Percentiles rank a stretch among this genome's conserved stretches.
Conservation (phyloP, 2,329 filamentous ascomycete genomes). For the Pezicula radicicola region DNA sequence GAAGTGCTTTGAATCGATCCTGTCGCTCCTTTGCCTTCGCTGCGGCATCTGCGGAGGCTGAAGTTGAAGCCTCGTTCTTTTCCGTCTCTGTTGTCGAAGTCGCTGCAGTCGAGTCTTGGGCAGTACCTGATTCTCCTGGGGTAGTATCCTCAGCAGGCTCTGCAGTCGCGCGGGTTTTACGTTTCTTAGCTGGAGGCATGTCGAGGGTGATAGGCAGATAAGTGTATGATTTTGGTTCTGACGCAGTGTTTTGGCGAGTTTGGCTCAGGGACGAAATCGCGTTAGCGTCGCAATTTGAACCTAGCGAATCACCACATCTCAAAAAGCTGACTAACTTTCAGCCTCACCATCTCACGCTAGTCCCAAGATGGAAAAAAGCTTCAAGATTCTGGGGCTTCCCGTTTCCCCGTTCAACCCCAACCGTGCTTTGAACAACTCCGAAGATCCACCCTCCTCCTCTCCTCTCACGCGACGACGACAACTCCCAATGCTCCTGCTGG, state of each 20-base stretch:
- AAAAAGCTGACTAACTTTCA: too few relatives aligned
- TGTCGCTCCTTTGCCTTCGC: conserved; percentile 61
- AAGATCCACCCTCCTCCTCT: neutral
- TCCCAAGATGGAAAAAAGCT: neutral
- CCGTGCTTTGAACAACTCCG: neutral
- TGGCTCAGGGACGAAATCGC: too few relatives aligned
- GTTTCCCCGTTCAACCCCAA: neutral
- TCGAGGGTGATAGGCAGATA: neutral
- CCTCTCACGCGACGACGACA: too few relatives aligned
- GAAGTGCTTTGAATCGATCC: conserved; percentile 83
- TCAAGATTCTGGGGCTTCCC: neutral
- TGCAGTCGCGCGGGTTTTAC: conserved; percentile 34
- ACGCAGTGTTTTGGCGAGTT: too few relatives aligned
- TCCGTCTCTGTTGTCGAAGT: conserved; percentile 5
- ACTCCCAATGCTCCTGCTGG: too few relatives aligned
- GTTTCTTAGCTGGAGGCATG: conserved; percentile 44
- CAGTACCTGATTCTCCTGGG: neutral
- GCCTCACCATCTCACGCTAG: too few relatives aligned
- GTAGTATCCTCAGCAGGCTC: conserved; percentile 13
- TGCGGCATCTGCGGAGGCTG: conserved; percentile 28
- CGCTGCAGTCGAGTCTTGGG: conserved; percentile 3
- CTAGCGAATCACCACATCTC: too few relatives aligned
- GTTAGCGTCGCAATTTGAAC: too few relatives aligned
- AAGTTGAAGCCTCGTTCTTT: conserved; percentile 11
- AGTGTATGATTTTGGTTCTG: too few relatives aligned